Evolutionary conservation across 163 green algal species (phyloP).

Genomic region (Scenedesmus sp.): DNA sequence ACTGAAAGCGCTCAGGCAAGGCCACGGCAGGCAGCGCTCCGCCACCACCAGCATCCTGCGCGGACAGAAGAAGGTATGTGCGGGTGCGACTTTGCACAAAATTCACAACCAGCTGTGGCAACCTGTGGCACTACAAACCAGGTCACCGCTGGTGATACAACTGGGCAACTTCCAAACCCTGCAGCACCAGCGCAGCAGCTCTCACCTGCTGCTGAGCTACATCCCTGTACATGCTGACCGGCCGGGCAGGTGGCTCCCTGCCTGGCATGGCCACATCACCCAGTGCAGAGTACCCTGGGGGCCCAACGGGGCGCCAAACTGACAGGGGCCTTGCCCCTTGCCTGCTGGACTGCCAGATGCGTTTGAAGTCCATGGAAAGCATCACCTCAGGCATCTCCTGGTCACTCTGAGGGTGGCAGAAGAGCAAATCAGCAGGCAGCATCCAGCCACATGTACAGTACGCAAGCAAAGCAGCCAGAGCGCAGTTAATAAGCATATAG

Average conservation of each 20-base stretch:
- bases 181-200: slow-evolving; percentile 30
- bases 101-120: neutral
- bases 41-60: neutral
- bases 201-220: slow-evolving; percentile 23
- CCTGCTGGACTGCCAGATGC: slow-evolving; percentile 33
- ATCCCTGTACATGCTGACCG: slow-evolving; percentile 66
- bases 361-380: slow-evolving; percentile 74
- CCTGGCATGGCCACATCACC: slow-evolving; percentile 67
- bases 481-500: no score
- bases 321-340: slow-evolving; percentile 61
- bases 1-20: slow-evolving; percentile 67
- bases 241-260: slow-evolving; percentile 56
- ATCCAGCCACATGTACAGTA: neutral
- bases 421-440: neutral
- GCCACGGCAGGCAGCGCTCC: slow-evolving; percentile 17
- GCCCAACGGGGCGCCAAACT: slow-evolving; percentile 82
- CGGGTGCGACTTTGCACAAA: no score
- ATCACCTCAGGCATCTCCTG: slow-evolving; percentile 72
- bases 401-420: neutral
- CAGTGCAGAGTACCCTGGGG: slow-evolving; percentile 78
- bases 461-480: no score
- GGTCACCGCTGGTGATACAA: neutral
- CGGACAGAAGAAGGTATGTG: neutral
- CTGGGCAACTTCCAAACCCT: neutral
- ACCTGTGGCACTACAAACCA: neutral